Evolutionary conservation across 2,329 filamentous ascomycete genomes (phyloP).

Genomic region (Grosmannia penicillata): DNA sequence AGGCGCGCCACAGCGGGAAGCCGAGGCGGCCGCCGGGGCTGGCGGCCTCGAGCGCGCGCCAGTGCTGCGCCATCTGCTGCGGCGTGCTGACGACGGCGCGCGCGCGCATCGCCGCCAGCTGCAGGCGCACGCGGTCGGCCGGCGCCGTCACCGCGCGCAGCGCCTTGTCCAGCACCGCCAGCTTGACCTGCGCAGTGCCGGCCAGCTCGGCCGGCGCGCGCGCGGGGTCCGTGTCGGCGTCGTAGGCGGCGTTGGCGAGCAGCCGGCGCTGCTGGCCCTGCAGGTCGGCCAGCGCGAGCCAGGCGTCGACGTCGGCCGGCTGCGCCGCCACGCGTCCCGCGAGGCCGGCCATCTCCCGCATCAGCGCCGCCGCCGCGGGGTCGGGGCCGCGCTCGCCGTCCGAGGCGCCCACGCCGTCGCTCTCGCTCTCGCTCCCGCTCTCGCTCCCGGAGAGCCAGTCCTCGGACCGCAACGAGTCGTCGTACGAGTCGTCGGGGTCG

Average conservation of each 20-base stretch:
- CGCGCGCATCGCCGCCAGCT: conserved; percentile 58
- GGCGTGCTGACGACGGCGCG: conserved; percentile 60
- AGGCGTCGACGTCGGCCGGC: conserved; percentile 54
- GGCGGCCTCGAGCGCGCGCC: conserved; percentile 31
- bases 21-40: conserved; percentile 31
- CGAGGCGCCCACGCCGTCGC: conserved; percentile 19
- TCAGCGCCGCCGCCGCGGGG: not conserved
- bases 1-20: conserved; percentile 56
- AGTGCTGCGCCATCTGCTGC: conserved; percentile 45
- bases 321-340: conserved; percentile 47
- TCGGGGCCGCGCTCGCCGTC: conserved; percentile 18
- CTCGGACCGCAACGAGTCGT: too few species aligned
- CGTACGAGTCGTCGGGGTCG: too few species aligned
- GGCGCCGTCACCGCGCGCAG: conserved; percentile 36
- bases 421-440: not conserved
- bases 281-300: conserved; percentile 66
- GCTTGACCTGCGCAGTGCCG: conserved; percentile 63
- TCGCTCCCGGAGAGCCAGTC: not conserved
- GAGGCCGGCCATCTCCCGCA: conserved; percentile 26
- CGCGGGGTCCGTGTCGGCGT: conserved; percentile 13
- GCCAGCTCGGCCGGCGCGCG: conserved; percentile 46
- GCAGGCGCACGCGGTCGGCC: conserved; percentile 40
- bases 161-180: conserved; percentile 68
- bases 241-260: conserved; percentile 19
- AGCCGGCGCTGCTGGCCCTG: conserved; percentile 48